Evolutionary conservation across 1,284 basidiomycete genomes (phyloP).

Genomic region (Mycosarcoma maydis): DNA sequence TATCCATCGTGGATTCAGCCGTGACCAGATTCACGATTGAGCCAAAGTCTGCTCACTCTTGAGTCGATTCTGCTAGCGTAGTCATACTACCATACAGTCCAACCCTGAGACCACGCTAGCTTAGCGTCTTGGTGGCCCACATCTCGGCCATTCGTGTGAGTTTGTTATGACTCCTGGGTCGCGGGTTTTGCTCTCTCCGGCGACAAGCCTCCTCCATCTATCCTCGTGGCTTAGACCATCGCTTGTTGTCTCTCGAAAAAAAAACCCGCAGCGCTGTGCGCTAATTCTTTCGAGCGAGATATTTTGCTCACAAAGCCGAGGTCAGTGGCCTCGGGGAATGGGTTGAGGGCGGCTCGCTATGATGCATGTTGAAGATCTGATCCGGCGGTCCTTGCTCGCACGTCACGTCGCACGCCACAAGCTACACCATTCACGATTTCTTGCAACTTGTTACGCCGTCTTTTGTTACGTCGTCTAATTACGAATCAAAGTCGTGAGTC

Average conservation of each 20-base stretch:
- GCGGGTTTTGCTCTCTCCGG: slow-evolving; percentile 13
- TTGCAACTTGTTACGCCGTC: too few species aligned
- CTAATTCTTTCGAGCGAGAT: too few species aligned
- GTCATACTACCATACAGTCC: neutral
- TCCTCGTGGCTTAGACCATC: neutral
- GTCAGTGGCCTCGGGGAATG: neutral
- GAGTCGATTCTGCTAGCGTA: slow-evolving; percentile 4
- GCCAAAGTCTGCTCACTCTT: neutral
- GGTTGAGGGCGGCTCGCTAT: neutral
- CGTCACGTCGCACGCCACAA: too few species aligned
- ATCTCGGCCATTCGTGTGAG: neutral
- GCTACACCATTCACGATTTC: too few species aligned
- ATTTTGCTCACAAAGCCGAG: too few species aligned
- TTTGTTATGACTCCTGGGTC: slow-evolving; percentile 13
- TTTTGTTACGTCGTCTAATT: too few species aligned
- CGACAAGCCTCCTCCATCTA: too few species aligned
- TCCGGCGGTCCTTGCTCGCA: neutral
- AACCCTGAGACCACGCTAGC: slow-evolving; percentile 23
- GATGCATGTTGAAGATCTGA: slow-evolving; percentile 6
- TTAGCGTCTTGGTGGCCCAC: neutral
- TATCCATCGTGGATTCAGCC: too few species aligned
- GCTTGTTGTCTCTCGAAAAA: slow-evolving; percentile 3
- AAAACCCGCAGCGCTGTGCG: neutral
- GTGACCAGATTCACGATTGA: too few species aligned
- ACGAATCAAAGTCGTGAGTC: too few species aligned